A percentile compares a stretch with the other conserved stretches of the same genome.
These are phyloP conservation scores for Tuber calosporum DNA, from an alignment of 495 filamentous ascomycete genomes.

Conservation along the genomic window DNA sequence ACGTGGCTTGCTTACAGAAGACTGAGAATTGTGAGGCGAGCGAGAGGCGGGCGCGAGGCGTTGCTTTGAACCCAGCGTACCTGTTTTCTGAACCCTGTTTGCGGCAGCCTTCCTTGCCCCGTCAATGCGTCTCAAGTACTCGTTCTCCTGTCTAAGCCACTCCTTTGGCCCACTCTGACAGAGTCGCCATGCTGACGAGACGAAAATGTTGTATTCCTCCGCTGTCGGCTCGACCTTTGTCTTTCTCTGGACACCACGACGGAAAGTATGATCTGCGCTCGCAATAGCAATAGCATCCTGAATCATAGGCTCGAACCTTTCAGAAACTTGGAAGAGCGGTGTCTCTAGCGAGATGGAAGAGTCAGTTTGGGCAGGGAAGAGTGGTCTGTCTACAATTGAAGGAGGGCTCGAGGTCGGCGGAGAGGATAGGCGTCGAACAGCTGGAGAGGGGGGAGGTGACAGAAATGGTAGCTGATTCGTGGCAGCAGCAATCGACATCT, in stretches of 20 bases:
- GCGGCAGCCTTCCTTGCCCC: slow-evolving; percentile 19
- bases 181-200: slow-evolving; percentile 39
- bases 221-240: slow-evolving; percentile 32
- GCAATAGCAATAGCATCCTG: slow-evolving; percentile 33
- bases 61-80: slow-evolving; percentile 22
- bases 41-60: slow-evolving; percentile 31
- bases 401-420: slow-evolving; percentile 25
- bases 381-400: slow-evolving; percentile 28
- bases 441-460: slow-evolving; percentile 41
- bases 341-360: slow-evolving; percentile 39
- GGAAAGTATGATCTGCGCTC: slow-evolving; percentile 6
- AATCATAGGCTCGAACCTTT: slow-evolving; percentile 39
- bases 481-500: slow-evolving; percentile 41
- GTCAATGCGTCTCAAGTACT: slow-evolving; percentile 34
- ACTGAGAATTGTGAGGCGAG: slow-evolving; percentile 26
- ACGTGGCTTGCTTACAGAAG: slow-evolving; percentile 24
- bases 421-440: slow-evolving; percentile 24
- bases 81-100: slow-evolving; percentile 34
- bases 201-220: slow-evolving; percentile 40
- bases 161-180: slow-evolving; percentile 37
- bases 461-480: slow-evolving; percentile 33
- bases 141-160: slow-evolving; percentile 38
- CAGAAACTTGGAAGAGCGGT: slow-evolving; percentile 37
- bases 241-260: slow-evolving; percentile 10
- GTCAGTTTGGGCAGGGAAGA: slow-evolving; percentile 27